Evolutionary conservation across 495 filamentous ascomycete species (phyloP).

Genomic region (Penicillium goetzii): DNA sequence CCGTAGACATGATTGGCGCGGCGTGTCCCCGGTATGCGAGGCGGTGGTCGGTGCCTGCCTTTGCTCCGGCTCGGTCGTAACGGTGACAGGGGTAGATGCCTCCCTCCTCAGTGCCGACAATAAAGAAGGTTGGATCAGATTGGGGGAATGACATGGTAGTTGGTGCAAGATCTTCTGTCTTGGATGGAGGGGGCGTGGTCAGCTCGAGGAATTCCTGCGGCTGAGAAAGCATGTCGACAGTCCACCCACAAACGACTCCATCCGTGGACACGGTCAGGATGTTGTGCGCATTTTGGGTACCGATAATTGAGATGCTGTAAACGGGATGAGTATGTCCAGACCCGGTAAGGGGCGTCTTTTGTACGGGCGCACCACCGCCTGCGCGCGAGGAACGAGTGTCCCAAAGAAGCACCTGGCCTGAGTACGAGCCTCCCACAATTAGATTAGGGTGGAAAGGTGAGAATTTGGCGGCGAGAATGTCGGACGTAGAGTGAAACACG

Average conservation of each 20-base stretch:
- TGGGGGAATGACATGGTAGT: constrained; percentile 96
- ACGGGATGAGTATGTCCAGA: constrained; percentile 93
- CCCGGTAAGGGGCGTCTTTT: constrained; percentile 93
- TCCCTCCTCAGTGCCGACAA: constrained; percentile 95
- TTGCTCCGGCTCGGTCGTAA: constrained; percentile 94
- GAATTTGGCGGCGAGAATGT: constrained; percentile 93
- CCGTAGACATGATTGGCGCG: constrained; percentile 92
- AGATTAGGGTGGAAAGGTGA: constrained; percentile 96
- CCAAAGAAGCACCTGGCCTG: constrained; percentile 97
- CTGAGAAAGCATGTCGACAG: constrained; percentile 93
- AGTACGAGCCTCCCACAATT: constrained; percentile 93
- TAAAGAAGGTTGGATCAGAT: constrained; percentile 94
- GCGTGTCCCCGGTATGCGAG: constrained; percentile 85
- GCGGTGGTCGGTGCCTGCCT: constrained; percentile 87
- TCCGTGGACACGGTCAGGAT: constrained; percentile 96
- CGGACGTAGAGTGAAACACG: constrained; percentile 93
- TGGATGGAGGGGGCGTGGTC: constrained; percentile 79
- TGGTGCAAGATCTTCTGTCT: constrained; percentile 92
- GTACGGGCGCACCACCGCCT: constrained; percentile 81
- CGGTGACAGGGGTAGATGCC: constrained; percentile 94
- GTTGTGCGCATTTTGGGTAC: constrained; percentile 98
- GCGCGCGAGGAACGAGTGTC: constrained; percentile 73
- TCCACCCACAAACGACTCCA: constrained; percentile 95
- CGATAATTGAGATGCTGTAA: constrained; percentile 92
- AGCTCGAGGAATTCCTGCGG: constrained; percentile 92